Conservation (phyloP, 331 rosid species). For the Rhamnella rubrinervis region DNA sequence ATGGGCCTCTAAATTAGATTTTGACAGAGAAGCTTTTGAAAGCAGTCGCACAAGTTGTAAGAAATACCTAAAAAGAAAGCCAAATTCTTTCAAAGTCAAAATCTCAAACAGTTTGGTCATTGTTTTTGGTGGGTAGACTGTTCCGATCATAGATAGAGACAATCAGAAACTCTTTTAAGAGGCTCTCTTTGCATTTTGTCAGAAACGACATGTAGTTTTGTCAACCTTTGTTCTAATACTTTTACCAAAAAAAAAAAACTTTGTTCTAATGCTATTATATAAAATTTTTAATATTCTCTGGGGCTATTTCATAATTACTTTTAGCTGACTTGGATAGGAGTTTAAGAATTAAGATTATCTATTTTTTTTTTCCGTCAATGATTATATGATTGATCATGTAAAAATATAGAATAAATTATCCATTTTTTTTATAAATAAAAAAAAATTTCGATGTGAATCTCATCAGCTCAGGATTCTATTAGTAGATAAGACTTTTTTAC, state of each 20-base stretch:
- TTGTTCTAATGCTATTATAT: background rate
- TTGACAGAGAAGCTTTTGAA: slow-evolving; percentile 23
- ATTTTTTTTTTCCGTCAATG: too few relatives aligned
- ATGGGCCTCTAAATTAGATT: slow-evolving; percentile 12
- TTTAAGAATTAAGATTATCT: too few relatives aligned
- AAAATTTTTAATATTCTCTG: background rate
- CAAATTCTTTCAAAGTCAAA: background rate
- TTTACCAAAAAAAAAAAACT: too few relatives aligned
- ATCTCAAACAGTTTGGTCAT: background rate
- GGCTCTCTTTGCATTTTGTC: background rate
- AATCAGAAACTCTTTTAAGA: background rate
- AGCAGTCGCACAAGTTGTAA: background rate
- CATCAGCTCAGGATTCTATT: too few relatives aligned
- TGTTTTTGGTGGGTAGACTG: background rate
- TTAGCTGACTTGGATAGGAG: too few relatives aligned
- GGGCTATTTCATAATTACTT: background rate
- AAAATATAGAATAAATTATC: too few relatives aligned
- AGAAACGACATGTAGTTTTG: background rate
- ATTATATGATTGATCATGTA: too few relatives aligned
- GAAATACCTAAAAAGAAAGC: background rate
- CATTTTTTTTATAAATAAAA: too few relatives aligned
- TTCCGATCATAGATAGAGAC: background rate
- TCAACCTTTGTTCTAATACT: background rate
- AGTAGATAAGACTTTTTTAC: too few relatives aligned
- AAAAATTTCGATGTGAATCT: too few relatives aligned